A percentile compares a stretch with the other conserved stretches of the same genome.
These are phyloP conservation scores for Dentipellis fragilis DNA, from an alignment of 768 basidiomycete genomes.

Conservation along the genomic window DNA sequence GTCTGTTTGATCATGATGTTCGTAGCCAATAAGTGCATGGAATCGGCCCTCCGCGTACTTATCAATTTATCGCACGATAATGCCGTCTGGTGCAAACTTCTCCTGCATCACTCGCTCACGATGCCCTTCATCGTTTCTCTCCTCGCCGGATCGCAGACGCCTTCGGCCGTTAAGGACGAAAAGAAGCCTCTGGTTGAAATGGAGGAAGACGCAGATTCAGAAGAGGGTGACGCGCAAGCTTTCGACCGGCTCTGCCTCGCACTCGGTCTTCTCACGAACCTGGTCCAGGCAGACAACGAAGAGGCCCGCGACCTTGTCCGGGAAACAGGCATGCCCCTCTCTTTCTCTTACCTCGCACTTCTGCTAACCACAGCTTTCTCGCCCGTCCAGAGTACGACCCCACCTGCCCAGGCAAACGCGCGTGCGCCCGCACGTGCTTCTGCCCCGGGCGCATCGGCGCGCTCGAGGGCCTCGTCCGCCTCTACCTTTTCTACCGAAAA, in stretches of 20 bases:
- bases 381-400: conserved; percentile 37
- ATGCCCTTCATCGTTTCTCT: conserved; percentile 39
- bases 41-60: conserved; percentile 53
- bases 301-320: conserved; percentile 37
- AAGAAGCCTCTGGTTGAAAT: conserved; percentile 10
- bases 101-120: conserved; percentile 37
- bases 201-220: conserved; percentile 9
- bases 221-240: conserved; percentile 26
- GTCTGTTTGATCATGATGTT: not conserved
- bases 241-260: conserved; percentile 70
- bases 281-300: conserved; percentile 52
- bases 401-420: conserved; percentile 36
- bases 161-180: conserved; percentile 9
- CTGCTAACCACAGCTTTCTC: not conserved
- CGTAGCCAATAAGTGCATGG: conserved; percentile 38
- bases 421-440: conserved; percentile 42
- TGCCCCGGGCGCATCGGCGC: conserved; percentile 38
- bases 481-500: conserved; percentile 35
- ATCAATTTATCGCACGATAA: conserved; percentile 64
- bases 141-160: conserved; percentile 30
- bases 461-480: conserved; percentile 37
- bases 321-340: conserved; percentile 37
- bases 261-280: conserved; percentile 66
- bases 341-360: not conserved
- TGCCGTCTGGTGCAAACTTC: conserved; percentile 40